Base-by-base conservation (phyloP, 75 land plant species). In the Isoetes taiwanensis region DNA sequence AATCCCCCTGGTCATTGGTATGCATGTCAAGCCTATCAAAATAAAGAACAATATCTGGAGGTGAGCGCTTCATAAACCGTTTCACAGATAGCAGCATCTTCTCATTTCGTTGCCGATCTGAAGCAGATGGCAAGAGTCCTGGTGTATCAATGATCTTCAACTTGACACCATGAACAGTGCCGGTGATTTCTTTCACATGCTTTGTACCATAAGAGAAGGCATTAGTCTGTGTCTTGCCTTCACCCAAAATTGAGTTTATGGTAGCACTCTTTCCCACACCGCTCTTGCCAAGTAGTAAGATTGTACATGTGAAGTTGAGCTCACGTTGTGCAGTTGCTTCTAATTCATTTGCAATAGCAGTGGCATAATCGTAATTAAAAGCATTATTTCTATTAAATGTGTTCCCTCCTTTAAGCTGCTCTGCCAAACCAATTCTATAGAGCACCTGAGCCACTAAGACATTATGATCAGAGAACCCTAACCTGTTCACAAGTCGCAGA, bases 381-480 rank as follows among this genome's bases (percentile, higher is more conserved):
- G 12, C 50, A 14, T 14, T 37, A n/a, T 5, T 46, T 16, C 50
- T 16, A n/a, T 46, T 46, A 8, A 19, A 23, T 41, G 32, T 64
- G 28, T 40, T 23, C n/a, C 72, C 58, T 3, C 77, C 52, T 25
- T 69, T 41, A 3, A 73, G 57, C 62, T 78, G 76, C 42, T 77
- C 80, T 10, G 80, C 80, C 30, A 72, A 37, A 0, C 76, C 80
- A 17, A 77, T 52, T 58, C 80, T 58, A 58, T 77, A 72, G 14
- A 77, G 64, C 17, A 77, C 80, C 56, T 72, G 76, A 14, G 80
- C 68, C 19, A 77, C 80, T 33, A 76, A 74, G 19, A 61, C 68
- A 64, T 77, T 77, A 46, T 73, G 72, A 6, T 76, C 78, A 26
- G 80, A 75, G 23, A 72, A 76, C 1, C 80, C 80, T 39, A 77